These are phyloP conservation scores for Puccinia horiana DNA, from an alignment of 1,284 basidiomycete genomes.

Conservation along the genomic window DNA sequence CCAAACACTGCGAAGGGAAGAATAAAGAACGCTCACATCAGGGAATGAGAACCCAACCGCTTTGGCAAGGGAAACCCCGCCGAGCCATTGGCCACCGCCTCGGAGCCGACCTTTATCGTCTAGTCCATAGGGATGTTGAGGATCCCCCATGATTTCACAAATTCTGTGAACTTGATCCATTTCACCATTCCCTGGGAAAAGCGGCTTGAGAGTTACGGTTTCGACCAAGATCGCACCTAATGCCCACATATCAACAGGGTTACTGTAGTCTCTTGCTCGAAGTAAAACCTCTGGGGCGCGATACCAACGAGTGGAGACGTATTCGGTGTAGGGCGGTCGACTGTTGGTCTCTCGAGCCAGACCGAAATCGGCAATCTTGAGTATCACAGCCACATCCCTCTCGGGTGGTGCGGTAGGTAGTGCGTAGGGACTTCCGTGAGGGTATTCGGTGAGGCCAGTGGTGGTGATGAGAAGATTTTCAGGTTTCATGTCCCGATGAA, in stretches of 20 bases:
- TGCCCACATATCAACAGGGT: constrained; percentile 99
- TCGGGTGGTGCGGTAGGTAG: constrained; percentile 63
- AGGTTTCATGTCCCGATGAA: constrained; percentile 99
- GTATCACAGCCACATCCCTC: constrained; percentile 91
- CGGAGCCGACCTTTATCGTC: constrained; percentile 71
- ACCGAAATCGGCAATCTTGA: constrained; percentile 98
- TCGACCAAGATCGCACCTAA: constrained; percentile 97
- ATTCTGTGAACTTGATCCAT: constrained; percentile 90
- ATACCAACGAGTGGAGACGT: constrained; percentile 98
- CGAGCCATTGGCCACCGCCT: constrained; percentile 85
- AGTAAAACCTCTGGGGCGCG: constrained; percentile 95
- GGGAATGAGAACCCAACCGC: constrained; percentile 85
- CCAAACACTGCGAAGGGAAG: constrained; percentile 12
- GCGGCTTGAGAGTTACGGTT: constrained; percentile 86
- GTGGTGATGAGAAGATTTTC: constrained; percentile 99
- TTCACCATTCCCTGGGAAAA: constrained; percentile 96
- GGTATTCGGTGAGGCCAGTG: constrained; percentile 91
- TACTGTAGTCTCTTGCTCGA: constrained; percentile 85
- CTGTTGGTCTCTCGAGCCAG: constrained; percentile 87
- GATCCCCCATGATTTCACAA: constrained; percentile 89
- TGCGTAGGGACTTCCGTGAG: constrained; percentile 56
- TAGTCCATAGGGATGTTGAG: constrained; percentile 75
- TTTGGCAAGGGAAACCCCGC: constrained; percentile 81
- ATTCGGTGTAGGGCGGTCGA: constrained; percentile 93
- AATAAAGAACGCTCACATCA: constrained; percentile 65